Evolutionary conservation across 768 basidiomycete species (phyloP).

Genomic region (Suillus occidentalis): DNA sequence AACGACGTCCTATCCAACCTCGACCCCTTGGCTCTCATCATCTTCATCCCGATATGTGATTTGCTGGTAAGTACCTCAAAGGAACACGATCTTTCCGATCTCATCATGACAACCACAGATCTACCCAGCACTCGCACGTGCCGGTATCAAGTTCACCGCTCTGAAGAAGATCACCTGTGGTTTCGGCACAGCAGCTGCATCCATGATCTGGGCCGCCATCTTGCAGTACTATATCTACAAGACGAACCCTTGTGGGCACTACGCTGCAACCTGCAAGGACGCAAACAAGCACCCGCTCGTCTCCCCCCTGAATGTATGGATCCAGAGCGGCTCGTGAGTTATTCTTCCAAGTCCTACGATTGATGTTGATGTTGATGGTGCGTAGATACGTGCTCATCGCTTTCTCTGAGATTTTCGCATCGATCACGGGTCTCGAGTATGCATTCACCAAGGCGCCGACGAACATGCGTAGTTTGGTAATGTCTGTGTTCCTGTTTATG

Average conservation of each 20-base stretch:
- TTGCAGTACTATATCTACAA: slow-evolving; percentile 77
- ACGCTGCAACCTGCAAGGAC: slow-evolving; percentile 54
- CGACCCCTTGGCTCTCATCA: slow-evolving; percentile 74
- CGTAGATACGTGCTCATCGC: slow-evolving; percentile 64
- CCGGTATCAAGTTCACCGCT: slow-evolving; percentile 55
- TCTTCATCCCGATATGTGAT: slow-evolving; percentile 72
- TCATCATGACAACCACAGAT: slow-evolving; percentile 33
- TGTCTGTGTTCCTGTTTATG: slow-evolving; percentile 65
- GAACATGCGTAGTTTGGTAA: slow-evolving; percentile 87
- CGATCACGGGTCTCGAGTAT: slow-evolving; percentile 83
- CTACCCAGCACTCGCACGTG: slow-evolving; percentile 55
- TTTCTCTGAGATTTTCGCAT: slow-evolving; percentile 71
- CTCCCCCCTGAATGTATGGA: slow-evolving; percentile 76
- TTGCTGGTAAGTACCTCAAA: slow-evolving; percentile 38
- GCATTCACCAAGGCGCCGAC: slow-evolving; percentile 90
- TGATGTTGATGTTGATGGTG: neutral
- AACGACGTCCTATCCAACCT: slow-evolving; percentile 80
- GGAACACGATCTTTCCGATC: neutral
- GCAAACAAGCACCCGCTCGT: slow-evolving; percentile 49
- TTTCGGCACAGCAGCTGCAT: slow-evolving; percentile 51
- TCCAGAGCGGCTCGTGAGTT: slow-evolving; percentile 65
- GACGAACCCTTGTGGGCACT: slow-evolving; percentile 47
- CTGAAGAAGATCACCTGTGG: slow-evolving; percentile 61
- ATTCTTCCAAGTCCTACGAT: too few species aligned
- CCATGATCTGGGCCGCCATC: slow-evolving; percentile 73